A percentile compares a stretch with the other conserved stretches of the same genome.
phyloP scores from a whole-genome alignment of 768 basidiomycete species.

The Agrocybe praecox region DNA sequence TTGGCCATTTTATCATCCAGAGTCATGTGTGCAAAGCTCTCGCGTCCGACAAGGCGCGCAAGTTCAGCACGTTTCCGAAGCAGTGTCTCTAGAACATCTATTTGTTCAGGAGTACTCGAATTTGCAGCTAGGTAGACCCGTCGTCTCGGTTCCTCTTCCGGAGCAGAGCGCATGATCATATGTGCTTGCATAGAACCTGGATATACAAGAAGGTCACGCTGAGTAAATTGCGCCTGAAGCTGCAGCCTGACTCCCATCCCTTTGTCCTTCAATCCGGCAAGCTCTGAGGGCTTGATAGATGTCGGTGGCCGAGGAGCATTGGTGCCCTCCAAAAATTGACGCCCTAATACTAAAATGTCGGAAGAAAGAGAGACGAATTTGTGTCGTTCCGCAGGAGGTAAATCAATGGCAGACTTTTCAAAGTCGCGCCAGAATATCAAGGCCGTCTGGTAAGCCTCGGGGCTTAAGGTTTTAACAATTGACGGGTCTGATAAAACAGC shows the following conservation, averaged over 20 bases:
- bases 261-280: constrained; percentile 73
- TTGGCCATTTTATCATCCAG: constrained; percentile 97
- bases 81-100: constrained; percentile 76
- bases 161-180: constrained; percentile 90
- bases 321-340: constrained; percentile 78
- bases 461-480: constrained; percentile 64
- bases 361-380: constrained; percentile 91
- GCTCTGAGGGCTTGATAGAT: constrained; percentile 65
- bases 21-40: constrained; percentile 86
- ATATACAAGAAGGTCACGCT: constrained; percentile 76
- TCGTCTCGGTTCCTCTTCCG: constrained; percentile 79
- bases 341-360: constrained; percentile 84
- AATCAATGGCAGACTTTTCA: constrained; percentile 93
- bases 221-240: constrained; percentile 76
- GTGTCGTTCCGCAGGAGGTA: constrained; percentile 74
- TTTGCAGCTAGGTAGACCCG: constrained; percentile 85
- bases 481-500: constrained; percentile 68
- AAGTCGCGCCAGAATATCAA: constrained; percentile 96
- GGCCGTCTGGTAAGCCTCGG: constrained; percentile 85
- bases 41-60: constrained; percentile 80
- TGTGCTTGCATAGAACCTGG: constrained; percentile 90
- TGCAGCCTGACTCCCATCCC: constrained; percentile 76
- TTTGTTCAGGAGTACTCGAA: constrained; percentile 71
- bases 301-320: constrained; percentile 66
- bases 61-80: constrained; percentile 79